phyloP scores from a whole-genome alignment of 2,329 filamentous ascomycete genomes.

The Bipolaris zeicola region DNA sequence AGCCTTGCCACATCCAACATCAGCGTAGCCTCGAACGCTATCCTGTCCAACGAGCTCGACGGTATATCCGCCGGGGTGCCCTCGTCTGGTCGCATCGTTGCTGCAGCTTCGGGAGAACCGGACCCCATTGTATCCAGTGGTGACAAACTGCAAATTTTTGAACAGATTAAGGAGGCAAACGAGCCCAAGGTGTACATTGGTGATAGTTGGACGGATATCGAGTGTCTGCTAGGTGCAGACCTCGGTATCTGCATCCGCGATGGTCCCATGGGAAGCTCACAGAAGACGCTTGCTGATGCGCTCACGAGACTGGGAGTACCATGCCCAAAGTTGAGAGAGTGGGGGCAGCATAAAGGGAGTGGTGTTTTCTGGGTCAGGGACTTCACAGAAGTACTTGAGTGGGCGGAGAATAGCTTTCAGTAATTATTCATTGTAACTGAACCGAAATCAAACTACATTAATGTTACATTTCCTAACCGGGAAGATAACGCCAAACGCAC shows the following conservation, averaged over 20 bases:
- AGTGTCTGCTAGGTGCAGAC: conserved; percentile 52
- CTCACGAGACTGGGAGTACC: conserved; percentile 39
- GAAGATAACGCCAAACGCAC: conserved; percentile 10
- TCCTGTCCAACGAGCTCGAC: conserved; percentile 34
- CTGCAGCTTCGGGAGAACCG: conserved; percentile 4
- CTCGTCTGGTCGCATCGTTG: conserved; percentile 27
- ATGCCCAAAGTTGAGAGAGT: conserved; percentile 29
- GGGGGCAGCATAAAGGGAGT: conserved; percentile 13
- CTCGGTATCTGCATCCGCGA: conserved; percentile 55
- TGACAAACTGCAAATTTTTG: conserved; percentile 48
- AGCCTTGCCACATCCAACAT: conserved; percentile 25
- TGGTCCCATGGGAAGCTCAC: conserved; percentile 41
- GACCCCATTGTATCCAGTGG: conserved; percentile 44
- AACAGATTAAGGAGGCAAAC: conserved; percentile 11
- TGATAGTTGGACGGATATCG: conserved; percentile 56
- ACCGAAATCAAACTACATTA: neutral
- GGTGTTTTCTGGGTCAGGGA: conserved; percentile 35
- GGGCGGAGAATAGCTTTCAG: conserved; percentile 2
- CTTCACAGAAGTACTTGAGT: conserved; percentile 17
- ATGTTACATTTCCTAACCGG: neutral
- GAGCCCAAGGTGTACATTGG: conserved; percentile 51
- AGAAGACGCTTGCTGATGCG: conserved; percentile 43
- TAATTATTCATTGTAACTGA: neutral
- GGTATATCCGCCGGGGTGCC: conserved; percentile 15
- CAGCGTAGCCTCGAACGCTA: neutral